Conservation (phyloP, 176 grass and related monocot genomes). For the Neostapfia colusana region DNA sequence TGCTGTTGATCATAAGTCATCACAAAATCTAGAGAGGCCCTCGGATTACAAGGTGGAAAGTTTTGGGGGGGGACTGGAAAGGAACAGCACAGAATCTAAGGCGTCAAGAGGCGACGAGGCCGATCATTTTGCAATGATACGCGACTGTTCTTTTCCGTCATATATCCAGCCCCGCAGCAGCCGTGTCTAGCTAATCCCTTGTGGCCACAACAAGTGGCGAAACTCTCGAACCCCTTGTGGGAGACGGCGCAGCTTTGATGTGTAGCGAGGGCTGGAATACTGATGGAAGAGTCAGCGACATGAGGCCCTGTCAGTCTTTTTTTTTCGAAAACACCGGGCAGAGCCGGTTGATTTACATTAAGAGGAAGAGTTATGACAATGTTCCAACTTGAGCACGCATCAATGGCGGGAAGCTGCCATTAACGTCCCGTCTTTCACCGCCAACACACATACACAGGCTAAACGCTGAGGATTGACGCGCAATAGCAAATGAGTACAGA, state of each 20-base stretch:
- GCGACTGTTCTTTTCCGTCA: not conserved
- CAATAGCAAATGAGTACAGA: too few species aligned
- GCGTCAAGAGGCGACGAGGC: not conserved
- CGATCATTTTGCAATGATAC: slow-evolving; percentile 14
- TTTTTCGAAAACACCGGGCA: too few species aligned
- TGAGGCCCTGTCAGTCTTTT: not conserved
- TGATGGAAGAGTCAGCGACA: too few species aligned
- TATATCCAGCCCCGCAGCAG: not conserved
- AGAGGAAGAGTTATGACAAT: too few species aligned
- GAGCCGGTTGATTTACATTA: too few species aligned
- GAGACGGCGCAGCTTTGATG: too few species aligned
- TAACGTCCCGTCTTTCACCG: not conserved
- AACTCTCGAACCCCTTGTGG: not conserved
- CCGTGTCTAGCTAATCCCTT: not conserved
- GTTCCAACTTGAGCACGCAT: not conserved
- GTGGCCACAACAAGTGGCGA: not conserved
- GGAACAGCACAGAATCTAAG: not conserved
- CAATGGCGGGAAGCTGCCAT: not conserved
- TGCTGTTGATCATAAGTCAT: too few species aligned
- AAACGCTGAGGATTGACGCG: too few species aligned
- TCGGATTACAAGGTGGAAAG: not conserved
- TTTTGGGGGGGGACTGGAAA: not conserved
- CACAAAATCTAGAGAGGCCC: not conserved
- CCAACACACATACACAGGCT: not conserved
- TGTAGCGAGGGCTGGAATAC: too few species aligned